phyloP scores from a whole-genome alignment of 805 yeast species.

The Pichia thaimueangensis region DNA sequence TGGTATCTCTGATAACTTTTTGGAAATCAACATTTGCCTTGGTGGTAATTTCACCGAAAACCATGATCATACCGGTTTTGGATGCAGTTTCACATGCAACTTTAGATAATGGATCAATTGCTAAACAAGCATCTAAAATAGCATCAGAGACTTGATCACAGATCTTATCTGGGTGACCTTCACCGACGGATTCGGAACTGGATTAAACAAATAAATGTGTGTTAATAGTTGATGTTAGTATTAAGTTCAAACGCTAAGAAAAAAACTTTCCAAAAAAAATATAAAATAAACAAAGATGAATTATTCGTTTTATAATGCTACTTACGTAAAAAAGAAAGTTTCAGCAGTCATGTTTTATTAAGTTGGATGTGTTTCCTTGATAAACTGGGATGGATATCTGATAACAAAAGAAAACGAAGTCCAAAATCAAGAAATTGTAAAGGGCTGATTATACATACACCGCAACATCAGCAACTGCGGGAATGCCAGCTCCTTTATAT shows the following conservation, averaged over 20 bases:
- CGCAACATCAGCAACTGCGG: no score
- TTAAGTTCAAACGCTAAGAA: neutral
- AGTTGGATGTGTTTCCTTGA: no score
- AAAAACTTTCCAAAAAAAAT: no score
- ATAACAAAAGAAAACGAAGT: no score
- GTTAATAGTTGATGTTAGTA: conserved; percentile 4
- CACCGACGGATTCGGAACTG: conserved; percentile 89
- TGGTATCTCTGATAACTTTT: conserved; percentile 95
- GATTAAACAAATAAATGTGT: conserved; percentile 32
- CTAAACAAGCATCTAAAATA: conserved; percentile 93
- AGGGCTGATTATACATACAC: no score
- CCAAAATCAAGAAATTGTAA: no score
- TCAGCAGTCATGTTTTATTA: neutral
- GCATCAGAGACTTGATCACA: conserved; percentile 99
- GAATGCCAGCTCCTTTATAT: no score
- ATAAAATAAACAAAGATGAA: no score
- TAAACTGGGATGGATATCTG: no score
- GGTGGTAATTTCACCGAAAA: conserved; percentile 99
- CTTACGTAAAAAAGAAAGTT: conserved; percentile 1
- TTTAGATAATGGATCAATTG: conserved; percentile 93
- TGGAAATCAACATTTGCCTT: conserved; percentile 93
- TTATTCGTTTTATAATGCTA: no score
- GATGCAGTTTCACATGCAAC: conserved; percentile 99
- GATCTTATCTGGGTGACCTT: conserved; percentile 92
- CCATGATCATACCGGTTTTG: conserved; percentile 99